Base-by-base conservation (phyloP, 1,284 basidiomycete genomes). In the Macrocystidia cucumis region DNA sequence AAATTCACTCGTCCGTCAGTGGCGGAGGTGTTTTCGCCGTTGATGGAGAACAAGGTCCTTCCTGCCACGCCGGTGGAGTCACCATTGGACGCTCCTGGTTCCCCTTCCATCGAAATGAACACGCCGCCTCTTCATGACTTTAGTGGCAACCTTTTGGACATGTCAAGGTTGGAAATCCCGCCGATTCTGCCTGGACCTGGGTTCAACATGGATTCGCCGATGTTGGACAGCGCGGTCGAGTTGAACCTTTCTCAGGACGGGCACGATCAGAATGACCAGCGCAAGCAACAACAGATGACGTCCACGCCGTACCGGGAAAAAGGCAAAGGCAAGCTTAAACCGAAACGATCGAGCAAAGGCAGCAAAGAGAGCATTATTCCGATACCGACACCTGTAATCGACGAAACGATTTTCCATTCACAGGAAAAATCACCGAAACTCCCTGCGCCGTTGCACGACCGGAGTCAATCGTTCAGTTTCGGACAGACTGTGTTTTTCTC, bases 381-480 rank as follows among this genome's bases (percentile, higher is more conserved):
- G 30, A 11, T 39, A 35, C 25, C 35, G 29, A 38, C 56, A 3
- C 25, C 25, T 3, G 25, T 7, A 12, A 16, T 27, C 17, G 62
- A 63, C 38, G 62, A 65, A 42, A 48, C 56, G 9, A 53, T 64
- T 9, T 64, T 63, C 42, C 60, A 62, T 45, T 50, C 59, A 4
- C 55, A 50, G 39, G 63, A 64, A 32, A 63, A 58, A 36, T 49
- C 55, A 2, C 51, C 60, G 5, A 50, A 22, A 12, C 22, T 22
- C 12, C 13, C 19, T 22, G 36, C 56, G 4, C 46, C 54, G 0
- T 48, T 62, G 7, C 67, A 69, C 37, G 65, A 68, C 29, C 65
- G 67, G 18, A 75, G 71, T 43, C 67, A 74, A 11, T 78, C 77
- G 1, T 78, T 78, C 52, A 76, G 72, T 47, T 68, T 76, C 36